Conservation (phyloP, 129 eudicot genomes). For the Tagetes erecta region DNA sequence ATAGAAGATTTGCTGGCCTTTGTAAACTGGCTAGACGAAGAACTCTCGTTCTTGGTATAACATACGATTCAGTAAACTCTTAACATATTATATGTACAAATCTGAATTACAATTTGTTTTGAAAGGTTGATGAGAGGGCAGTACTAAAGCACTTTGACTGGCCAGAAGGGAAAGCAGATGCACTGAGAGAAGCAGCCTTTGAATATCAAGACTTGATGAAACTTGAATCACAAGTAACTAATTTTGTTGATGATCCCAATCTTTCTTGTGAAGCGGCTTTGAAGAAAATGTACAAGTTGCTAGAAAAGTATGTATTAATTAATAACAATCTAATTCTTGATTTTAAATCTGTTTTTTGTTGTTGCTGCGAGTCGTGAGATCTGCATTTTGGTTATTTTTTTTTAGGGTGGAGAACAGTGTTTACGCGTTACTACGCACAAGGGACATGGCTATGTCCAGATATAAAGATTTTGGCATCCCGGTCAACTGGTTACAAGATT, state of each 20-base stretch:
- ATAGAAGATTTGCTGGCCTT: constrained; percentile 78
- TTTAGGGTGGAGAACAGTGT: constrained; percentile 93
- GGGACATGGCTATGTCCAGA: constrained; percentile 96
- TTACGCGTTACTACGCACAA: constrained; percentile 77
- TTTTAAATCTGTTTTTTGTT: neutral
- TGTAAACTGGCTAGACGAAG: constrained; percentile 99
- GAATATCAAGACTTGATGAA: constrained; percentile 90
- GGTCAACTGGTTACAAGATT: constrained; percentile 81
- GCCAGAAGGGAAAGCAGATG: constrained; percentile 99
- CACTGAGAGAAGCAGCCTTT: constrained; percentile 89
- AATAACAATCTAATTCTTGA: neutral
- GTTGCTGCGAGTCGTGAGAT: neutral
- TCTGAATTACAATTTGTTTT: neutral
- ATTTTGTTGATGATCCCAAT: constrained; percentile 79
- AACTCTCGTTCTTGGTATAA: constrained; percentile 91
- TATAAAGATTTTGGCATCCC: constrained; percentile 94
- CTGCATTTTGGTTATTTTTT: neutral
- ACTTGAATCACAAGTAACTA: constrained; percentile 75
- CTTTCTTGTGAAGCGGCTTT: constrained; percentile 86
- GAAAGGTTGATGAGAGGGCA: constrained; percentile 92
- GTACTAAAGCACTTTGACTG: constrained; percentile 97
- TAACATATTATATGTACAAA: neutral
- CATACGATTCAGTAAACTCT: neutral
- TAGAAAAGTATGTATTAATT: constrained; percentile 71
- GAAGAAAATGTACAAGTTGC: constrained; percentile 95